Base-by-base conservation (phyloP, 2,329 filamentous ascomycete species). In the Mollisia scopiformis region DNA sequence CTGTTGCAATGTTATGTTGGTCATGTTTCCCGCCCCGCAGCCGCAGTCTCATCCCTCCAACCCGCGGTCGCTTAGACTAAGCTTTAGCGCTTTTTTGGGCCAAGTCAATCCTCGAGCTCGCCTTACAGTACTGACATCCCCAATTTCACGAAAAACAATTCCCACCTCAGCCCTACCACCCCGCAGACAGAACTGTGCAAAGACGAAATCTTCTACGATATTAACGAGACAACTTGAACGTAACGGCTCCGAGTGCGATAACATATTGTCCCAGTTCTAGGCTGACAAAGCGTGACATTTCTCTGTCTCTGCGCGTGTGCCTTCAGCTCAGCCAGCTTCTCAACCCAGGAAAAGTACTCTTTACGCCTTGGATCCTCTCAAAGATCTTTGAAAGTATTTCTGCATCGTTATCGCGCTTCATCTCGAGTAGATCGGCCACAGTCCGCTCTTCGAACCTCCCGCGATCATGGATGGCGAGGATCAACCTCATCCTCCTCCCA, bases 391-490 rank as follows among this genome's bases (percentile, higher is more conserved):
- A 43, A 14, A 10, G 8, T 3, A 27, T 27, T 23, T 25, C 28
- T 16, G 13, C 52, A 46, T 21, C 6, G 8, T 33, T 25, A 7
- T 28, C 11, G 27, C 31, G 14, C 30, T 19, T 43, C 5, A 19
- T 21, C 19, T 46, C 55, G 25, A 37, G 19, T 27, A 2, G 27
- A 49, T 23, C 33, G 37, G 27, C 33, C 14, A 11, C 43, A 25
- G 16, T 25, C 43, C 43, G 43, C 10, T 25, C 16, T 23, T 7
- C 21, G 3, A 21, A 21, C 30, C 35, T 43, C 55, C 53, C 64
- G 61, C 61, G 55, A 71, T 54, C 56, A 73, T 73, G 71, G 71
- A 73, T 59, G 66, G 59, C 61, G 70, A 71, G 58, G 71, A 70
- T 47, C 62, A 65, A 54, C 61, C 52, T 55, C 28, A 27, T 46